phyloP scores from a whole-genome alignment of 495 filamentous ascomycete species.

The Apiosordaria backusii region DNA sequence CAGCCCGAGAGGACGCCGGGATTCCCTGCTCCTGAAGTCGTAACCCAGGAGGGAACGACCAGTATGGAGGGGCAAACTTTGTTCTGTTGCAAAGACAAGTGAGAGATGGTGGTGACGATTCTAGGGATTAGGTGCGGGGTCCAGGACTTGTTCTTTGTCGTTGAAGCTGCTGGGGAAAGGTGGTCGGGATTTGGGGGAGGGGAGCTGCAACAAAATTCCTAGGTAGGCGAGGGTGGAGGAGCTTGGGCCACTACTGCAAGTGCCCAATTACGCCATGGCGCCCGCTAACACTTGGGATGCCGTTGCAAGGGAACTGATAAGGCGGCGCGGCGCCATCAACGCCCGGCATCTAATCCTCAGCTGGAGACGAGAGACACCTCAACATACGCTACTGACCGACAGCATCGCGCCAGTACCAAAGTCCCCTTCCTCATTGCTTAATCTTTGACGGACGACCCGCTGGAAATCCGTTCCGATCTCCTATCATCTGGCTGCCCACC shows the following conservation, averaged over 20 bases:
- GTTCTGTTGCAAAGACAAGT: background rate
- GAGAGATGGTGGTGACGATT: background rate
- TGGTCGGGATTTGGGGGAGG: background rate
- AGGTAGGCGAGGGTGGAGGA: background rate
- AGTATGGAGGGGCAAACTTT: background rate
- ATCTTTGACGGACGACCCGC: too few relatives aligned
- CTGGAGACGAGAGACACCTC: background rate
- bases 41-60: background rate
- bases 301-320: background rate
- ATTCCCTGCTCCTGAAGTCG: background rate
- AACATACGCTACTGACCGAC: background rate
- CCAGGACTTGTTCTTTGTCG: background rate
- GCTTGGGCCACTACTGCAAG: slow-evolving; percentile 23
- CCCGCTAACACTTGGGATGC: background rate
- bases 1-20: background rate
- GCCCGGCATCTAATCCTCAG: background rate
- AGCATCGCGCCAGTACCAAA: background rate
- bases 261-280: slow-evolving; percentile 12
- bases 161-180: background rate
- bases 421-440: too few relatives aligned
- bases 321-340: background rate
- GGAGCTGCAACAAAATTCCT: background rate
- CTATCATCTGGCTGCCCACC: too few relatives aligned
- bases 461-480: too few relatives aligned
- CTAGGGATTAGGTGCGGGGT: slow-evolving; percentile 1